phyloP scores from a whole-genome alignment of 305 asterid species.

The Fraxinus ornus region DNA sequence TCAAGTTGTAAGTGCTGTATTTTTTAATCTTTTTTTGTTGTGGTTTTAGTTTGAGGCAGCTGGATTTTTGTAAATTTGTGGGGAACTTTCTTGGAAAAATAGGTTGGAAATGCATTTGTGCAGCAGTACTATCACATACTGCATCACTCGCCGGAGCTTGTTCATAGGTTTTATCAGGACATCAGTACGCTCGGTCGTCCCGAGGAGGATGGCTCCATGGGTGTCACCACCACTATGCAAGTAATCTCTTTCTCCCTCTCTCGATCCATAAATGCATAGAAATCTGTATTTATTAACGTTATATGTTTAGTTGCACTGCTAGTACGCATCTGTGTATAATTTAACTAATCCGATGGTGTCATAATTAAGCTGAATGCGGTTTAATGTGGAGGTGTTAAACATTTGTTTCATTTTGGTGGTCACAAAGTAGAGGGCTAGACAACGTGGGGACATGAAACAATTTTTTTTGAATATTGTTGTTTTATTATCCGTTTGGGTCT shows the following conservation, averaged over 20 bases:
- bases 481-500: background rate
- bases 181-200: constrained; percentile 69
- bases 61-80: constrained; percentile 6
- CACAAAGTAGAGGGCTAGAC: background rate
- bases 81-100: constrained; percentile 11
- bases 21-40: background rate
- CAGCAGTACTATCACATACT: constrained; percentile 71
- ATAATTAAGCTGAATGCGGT: background rate
- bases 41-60: background rate
- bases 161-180: constrained; percentile 67
- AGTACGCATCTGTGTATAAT: background rate
- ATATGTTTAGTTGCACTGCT: background rate
- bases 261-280: background rate
- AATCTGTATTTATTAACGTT: background rate
- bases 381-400: background rate
- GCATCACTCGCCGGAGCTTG: constrained; percentile 57
- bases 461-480: background rate
- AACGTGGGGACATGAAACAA: background rate
- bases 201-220: constrained; percentile 66
- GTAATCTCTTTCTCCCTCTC: constrained; percentile 33
- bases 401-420: background rate
- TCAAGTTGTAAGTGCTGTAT: constrained; percentile 58
- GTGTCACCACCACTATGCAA: constrained; percentile 63
- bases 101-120: constrained; percentile 77
- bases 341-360: background rate